Evolutionary conservation across 2,329 filamentous ascomycete species (phyloP), one percentile per base, ranked within the genome.

Genomic region (Microdochium bolleyi): DNA sequence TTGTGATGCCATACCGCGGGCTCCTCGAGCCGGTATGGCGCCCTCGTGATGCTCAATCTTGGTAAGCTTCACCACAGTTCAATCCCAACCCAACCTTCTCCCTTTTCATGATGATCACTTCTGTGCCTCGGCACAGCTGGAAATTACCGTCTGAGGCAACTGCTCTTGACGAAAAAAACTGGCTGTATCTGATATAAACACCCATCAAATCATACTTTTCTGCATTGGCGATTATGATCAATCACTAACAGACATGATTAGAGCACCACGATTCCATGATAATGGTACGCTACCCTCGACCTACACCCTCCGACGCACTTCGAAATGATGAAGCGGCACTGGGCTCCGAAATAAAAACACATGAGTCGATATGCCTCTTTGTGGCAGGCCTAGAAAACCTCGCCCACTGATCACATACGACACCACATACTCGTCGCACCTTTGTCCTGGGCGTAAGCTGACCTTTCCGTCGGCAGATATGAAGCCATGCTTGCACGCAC

Each of bases 381-480:
- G 89, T 73, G 90, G 89, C 90, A 95, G 90, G 91, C 91, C 89
- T 96, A 95, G 90, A 95, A 96, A 96, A 95, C 92, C 91, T 95
- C 84, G 90, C 89, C 91, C 88, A 92, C 91, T 95, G 91, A 95
- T 74, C 61, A 61, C 60, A 57, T 48, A 48, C 53, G 24, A 46
- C 49, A 50, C 38, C 10, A 44, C 50, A 50, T 48, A 24, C 25
- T n/a, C 46, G 37, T 50, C 46, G 16, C 27, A 16, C 22, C 22
- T 34, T 3, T 46, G 24, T 21, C 13, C 1, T 38, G 22, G 49
- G 34, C 50, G 51, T 51, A 44, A 50, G 51, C 48, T 37, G 21
- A 51, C 24, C 27, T 50, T 25, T 24, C 32, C 19, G 41, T 24
- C 41, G 8, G 16, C 19, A 48, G 48, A 49, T 38, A 3, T 48